Percentiles rank a stretch among this genome's conserved stretches.
These are phyloP conservation scores for Triticum aestivum DNA, from an alignment of 176 grass and related monocot genomes.

Conservation along the genomic window DNA sequence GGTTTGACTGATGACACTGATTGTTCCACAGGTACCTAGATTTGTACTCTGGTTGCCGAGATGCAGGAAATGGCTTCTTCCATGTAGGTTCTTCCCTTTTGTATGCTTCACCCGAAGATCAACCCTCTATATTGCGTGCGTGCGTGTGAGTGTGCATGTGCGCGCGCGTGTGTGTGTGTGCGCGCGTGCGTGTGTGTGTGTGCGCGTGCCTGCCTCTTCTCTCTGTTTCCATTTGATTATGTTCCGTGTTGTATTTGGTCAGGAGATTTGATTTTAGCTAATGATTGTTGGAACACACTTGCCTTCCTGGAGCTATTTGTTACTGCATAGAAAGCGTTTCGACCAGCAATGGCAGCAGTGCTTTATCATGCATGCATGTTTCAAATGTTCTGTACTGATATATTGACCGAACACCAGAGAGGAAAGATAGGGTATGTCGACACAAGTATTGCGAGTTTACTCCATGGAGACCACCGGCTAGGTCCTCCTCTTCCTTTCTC, in stretches of 20 bases:
- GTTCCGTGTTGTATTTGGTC: too few relatives aligned
- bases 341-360: not conserved
- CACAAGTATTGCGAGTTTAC: not conserved
- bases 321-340: not conserved
- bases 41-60: not conserved
- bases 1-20: not conserved
- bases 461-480: not conserved
- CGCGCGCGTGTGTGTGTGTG: too few relatives aligned
- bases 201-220: too few relatives aligned
- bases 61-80: not conserved
- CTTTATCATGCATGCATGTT: not conserved
- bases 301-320: not conserved
- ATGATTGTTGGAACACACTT: not conserved
- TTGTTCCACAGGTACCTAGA: not conserved
- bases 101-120: not conserved
- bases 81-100: not conserved
- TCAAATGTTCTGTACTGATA: not conserved
- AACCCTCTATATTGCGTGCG: not conserved
- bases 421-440: not conserved
- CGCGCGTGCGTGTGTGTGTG: too few relatives aligned
- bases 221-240: too few relatives aligned
- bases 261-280: not conserved
- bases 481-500: not conserved
- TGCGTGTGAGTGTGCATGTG: too few relatives aligned
- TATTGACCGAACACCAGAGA: not conserved